Base-by-base conservation (phyloP, 257 asterid species). In the Ocimum tenuiflorum region DNA sequence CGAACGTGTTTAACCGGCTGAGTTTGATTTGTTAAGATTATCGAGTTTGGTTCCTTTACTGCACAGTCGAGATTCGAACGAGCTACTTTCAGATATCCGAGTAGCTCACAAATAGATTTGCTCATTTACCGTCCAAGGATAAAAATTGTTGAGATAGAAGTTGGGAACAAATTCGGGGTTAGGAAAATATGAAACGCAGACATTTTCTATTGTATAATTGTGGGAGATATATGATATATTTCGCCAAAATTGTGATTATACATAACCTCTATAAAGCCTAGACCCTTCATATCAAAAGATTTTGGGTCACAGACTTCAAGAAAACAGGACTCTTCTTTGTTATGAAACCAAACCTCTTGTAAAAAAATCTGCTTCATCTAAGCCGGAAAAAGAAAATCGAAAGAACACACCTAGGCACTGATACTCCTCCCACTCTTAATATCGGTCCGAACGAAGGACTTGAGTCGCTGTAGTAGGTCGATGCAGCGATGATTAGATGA, bases 381-480 rank as follows among this genome's bases (percentile, higher is more conserved):
- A 29, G 65, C 24, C 15, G 69, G 33, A 49, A 50, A 65, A 65
- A 12, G n/a, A 11, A 27, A 24, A 57, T 7, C 3, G 15, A 56
- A 56, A 15, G 7, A 56, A 56, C 13, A 61, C 17, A 39, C 65
- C 67, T 7, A n/a, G 33, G 65, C 15, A 60, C 60, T 54, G 46
- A 46, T 11, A 51, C 49, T 61, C 80, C 63, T 50, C 39, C 56
- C 22, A 22, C 39, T 17, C 49, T 43, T 65, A 42, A 74, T 52
- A 35, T 80, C 85, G 60, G 82, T 64, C 15, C 59, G 49, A 31
- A 69, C 53, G 2, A 65, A 67, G 65, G 80, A 74, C 68, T 77
- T 68, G 5, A 80, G 71, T 46, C 76, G 71, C 67, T 63, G 61
- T 6, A 80, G 69, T 36, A 72, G 55, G 45, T 65, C 79, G 15